Evolutionary conservation across 2,329 filamentous ascomycete genomes (phyloP).

Genomic region (Ambrosiella beaveri): DNA sequence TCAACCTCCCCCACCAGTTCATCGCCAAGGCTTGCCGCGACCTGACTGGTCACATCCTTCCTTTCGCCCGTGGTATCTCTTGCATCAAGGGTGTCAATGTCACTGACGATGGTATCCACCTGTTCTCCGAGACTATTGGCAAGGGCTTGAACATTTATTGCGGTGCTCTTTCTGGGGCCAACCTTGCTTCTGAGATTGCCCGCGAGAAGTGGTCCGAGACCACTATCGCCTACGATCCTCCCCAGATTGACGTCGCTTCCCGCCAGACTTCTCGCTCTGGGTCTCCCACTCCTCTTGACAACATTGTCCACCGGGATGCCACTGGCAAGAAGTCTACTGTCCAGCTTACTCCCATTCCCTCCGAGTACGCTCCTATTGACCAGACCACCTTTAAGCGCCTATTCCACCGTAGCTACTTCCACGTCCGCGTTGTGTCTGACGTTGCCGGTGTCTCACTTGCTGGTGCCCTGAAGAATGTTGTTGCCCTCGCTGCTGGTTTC

Average conservation of each 20-base stretch:
- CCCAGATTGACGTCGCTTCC: conserved; percentile 56
- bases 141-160: conserved; percentile 88
- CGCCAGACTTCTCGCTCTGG: conserved; percentile 45
- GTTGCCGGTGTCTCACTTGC: conserved; percentile 94
- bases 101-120: conserved; percentile 62
- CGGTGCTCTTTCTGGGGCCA: conserved; percentile 85
- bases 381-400: conserved; percentile 68
- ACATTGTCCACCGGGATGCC: conserved; percentile 49
- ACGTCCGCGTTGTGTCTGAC: conserved; percentile 82
- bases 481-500: conserved; percentile 85
- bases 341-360: conserved; percentile 57
- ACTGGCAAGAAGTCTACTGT: conserved; percentile 50
- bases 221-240: conserved; percentile 89
- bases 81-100: conserved; percentile 98
- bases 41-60: conserved; percentile 73
- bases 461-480: conserved; percentile 91
- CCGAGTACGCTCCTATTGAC: conserved; percentile 71
- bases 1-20: conserved; percentile 95
- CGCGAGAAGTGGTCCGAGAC: conserved; percentile 95
- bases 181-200: conserved; percentile 90
- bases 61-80: conserved; percentile 82
- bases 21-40: conserved; percentile 74
- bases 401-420: conserved; percentile 95
- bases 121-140: conserved; percentile 93
- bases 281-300: conserved; percentile 32